Evolutionary conservation across 495 filamentous ascomycete species (phyloP), one percentile per base, ranked within the genome.

Genomic region (Aspergillus egyptiacus): DNA sequence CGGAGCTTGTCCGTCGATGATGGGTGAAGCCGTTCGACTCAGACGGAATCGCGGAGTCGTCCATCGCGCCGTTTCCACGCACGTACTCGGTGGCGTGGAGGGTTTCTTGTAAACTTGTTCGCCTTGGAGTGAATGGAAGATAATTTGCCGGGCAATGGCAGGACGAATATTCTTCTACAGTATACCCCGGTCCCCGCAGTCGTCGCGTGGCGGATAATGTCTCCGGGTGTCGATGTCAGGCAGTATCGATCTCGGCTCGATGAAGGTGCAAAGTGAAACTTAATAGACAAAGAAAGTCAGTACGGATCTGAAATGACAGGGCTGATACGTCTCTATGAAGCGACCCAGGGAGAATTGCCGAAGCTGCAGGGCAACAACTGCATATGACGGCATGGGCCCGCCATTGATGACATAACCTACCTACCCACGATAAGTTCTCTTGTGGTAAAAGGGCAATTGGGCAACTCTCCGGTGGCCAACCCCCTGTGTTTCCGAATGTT

Each of bases 21-120:
- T 48, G 57, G 37, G 48, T 53, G 28, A 44, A 18, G 19, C 41
- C 28, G 18, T 33, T 44, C 1, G 27, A 6, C 9, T 61, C 51
- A 54, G 65, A 52, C 55, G 68, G 67, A 58, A 59, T 65, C 67
- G 68, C 67, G 38, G 51, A 24, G 39, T 35, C 36, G 40, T 38
- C 43, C 49, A 44, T 44, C 15, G 6, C 25, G 25, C 22, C 27
- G 13, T 2, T 17, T 43, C n/a, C 3, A 17, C 24, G 10, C 7
- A 15, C 15, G 25, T 15, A 27, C n/a, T n/a, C n/a, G n/a, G n/a
- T n/a, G n/a, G 33, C 2, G 6, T 20, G 10, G 7, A 31, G 9
- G 28, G 9, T 13, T 33, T n/a, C 0, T 23, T 1, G 18, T 17
- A 19, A 6, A 28, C 13, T 13, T 17, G 13, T 5, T 34, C 18